phyloP scores from a whole-genome alignment of 179 eudicot genomes.

The Silene vulgaris region DNA sequence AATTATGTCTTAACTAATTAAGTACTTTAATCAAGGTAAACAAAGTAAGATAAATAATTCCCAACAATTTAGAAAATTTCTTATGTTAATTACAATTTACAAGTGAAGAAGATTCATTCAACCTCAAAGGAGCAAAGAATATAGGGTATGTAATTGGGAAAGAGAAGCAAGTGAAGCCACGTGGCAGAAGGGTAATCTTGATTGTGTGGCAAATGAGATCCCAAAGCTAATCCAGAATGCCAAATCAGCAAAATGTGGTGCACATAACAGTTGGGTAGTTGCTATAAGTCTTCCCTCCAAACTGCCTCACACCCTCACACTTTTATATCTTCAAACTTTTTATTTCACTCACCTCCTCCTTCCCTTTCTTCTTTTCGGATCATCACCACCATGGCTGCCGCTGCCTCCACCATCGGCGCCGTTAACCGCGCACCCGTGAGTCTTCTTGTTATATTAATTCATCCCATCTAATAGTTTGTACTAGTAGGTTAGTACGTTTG shows the following conservation, averaged over 20 bases:
- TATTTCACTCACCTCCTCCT: background rate
- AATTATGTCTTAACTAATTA: too few species aligned
- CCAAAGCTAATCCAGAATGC: constrained; percentile 42
- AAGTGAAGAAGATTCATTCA: too few species aligned
- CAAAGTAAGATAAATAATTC: too few species aligned
- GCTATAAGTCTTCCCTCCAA: background rate
- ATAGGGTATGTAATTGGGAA: too few species aligned
- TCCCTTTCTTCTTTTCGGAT: background rate
- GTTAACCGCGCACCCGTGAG: constrained; percentile 65
- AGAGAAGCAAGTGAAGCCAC: constrained; percentile 22
- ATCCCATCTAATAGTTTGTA: too few species aligned
- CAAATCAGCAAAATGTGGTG: constrained; percentile 25
- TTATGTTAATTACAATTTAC: too few species aligned
- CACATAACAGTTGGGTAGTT: constrained; percentile 16
- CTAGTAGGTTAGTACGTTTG: too few species aligned
- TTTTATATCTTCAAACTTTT: background rate
- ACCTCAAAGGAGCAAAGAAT: too few species aligned
- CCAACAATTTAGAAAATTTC: too few species aligned
- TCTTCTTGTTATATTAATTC: background rate
- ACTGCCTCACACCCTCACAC: constrained; percentile 13
- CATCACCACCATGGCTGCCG: constrained; percentile 46
- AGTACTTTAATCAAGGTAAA: too few species aligned
- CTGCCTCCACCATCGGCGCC: constrained; percentile 71
- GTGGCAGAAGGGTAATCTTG: constrained; percentile 56
- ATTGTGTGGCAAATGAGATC: constrained; percentile 58